Evolutionary conservation across 2,329 filamentous ascomycete species (phyloP).

Genomic region (Trichoderma sp.): DNA sequence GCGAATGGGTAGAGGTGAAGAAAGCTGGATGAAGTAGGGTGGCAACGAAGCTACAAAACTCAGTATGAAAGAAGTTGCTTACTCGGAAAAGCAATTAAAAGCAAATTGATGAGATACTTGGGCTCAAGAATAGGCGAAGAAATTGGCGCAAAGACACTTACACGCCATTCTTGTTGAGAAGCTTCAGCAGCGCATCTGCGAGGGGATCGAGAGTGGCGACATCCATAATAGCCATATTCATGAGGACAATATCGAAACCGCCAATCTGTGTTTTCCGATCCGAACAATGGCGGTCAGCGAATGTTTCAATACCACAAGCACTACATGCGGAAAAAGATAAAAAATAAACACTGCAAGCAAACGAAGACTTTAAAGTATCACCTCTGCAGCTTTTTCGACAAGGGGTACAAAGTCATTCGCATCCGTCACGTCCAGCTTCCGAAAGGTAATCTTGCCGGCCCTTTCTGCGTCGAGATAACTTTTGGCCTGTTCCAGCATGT

Average conservation of each 20-base stretch:
- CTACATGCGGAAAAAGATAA: background rate
- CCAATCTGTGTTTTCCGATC: constrained; percentile 31
- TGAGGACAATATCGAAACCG: constrained; percentile 49
- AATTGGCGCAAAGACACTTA: constrained; percentile 36
- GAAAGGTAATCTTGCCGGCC: constrained; percentile 37
- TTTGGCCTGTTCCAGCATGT: constrained; percentile 47
- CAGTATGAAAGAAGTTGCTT: background rate
- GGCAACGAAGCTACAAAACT: constrained; percentile 46
- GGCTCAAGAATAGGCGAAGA: too few species aligned
- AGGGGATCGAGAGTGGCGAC: constrained; percentile 49
- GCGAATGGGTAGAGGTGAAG: constrained; percentile 49
- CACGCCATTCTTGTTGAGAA: constrained; percentile 48
- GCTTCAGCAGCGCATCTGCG: constrained; percentile 45
- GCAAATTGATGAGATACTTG: too few species aligned
- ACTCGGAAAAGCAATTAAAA: background rate
- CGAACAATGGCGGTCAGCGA: background rate
- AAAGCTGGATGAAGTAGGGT: constrained; percentile 55
- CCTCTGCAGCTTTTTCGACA: constrained; percentile 26
- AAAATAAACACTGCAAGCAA: background rate
- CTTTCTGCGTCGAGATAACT: background rate
- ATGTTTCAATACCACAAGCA: background rate
- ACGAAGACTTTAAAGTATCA: constrained; percentile 5
- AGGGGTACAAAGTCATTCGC: constrained; percentile 29
- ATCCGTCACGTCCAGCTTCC: constrained; percentile 46
- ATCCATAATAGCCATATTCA: constrained; percentile 57